These are phyloP conservation scores for Xylariaceae sp. DNA, from an alignment of 2,329 filamentous ascomycete species.

Conservation along the genomic window DNA sequence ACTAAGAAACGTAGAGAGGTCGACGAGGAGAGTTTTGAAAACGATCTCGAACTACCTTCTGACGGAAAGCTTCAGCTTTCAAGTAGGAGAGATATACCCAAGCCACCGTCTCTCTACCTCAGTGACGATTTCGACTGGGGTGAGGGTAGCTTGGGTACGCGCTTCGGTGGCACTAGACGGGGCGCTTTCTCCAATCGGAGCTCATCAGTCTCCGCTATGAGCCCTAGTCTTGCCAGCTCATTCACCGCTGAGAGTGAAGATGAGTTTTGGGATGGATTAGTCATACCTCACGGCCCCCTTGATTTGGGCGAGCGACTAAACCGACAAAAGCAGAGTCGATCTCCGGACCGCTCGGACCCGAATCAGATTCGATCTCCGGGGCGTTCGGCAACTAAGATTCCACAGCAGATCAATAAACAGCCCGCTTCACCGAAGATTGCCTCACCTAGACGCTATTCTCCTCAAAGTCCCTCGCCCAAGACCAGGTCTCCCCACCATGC, in stretches of 20 bases:
- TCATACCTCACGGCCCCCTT: conserved; percentile 77
- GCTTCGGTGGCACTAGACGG: conserved; percentile 79
- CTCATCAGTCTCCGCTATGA: conserved; percentile 83
- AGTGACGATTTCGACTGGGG: conserved; percentile 86
- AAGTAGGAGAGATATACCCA: conserved; percentile 55
- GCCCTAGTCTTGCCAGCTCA: conserved; percentile 87
- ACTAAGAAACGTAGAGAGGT: conserved; percentile 45
- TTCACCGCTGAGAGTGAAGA: conserved; percentile 91
- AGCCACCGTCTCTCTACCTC: conserved; percentile 53
- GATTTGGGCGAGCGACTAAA: conserved; percentile 76
- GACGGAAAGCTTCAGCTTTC: conserved; percentile 62
- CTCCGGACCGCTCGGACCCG: conserved; percentile 10
- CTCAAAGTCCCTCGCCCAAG: conserved; percentile 7
- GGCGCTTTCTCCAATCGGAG: conserved; percentile 76
- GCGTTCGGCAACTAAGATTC: neutral
- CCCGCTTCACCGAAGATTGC: neutral
- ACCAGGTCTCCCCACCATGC: conserved; percentile 2
- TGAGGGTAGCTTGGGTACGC: conserved; percentile 85
- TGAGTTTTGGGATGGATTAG: conserved; percentile 82
- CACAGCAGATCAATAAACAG: conserved; percentile 5
- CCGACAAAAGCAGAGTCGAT: conserved; percentile 51
- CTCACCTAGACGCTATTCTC: neutral
- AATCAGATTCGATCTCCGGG: conserved; percentile 10
- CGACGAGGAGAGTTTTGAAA: conserved; percentile 63
- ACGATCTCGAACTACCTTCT: conserved; percentile 65